Percentiles rank a stretch among this genome's conserved stretches.
phyloP scores from a whole-genome alignment of 202 grass and related monocot species.

The Elaeis oleifera region DNA sequence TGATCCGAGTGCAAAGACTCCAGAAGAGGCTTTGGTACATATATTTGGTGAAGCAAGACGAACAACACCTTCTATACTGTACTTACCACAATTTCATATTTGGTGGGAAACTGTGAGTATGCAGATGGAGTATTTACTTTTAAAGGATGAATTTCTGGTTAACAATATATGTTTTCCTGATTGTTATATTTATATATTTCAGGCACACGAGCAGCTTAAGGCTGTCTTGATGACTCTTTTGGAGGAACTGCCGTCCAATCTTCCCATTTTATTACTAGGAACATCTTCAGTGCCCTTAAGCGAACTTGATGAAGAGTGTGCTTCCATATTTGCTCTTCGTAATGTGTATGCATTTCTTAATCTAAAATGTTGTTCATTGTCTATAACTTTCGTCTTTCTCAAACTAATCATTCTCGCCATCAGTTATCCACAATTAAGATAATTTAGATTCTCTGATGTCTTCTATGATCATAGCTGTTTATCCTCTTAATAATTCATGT shows the following conservation, averaged over 20 bases:
- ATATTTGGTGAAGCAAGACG: constrained; percentile 99
- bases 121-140: not conserved
- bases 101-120: constrained; percentile 99
- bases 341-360: constrained; percentile 58
- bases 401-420: too few species aligned
- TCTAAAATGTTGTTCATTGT: not conserved
- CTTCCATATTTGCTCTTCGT: constrained; percentile 75
- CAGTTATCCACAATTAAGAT: too few species aligned
- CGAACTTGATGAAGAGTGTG: constrained; percentile 69
- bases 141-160: too few species aligned
- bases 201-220: constrained; percentile 93
- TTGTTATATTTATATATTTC: constrained; percentile 26
- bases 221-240: constrained; percentile 82
- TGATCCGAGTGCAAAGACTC: constrained; percentile 96
- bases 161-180: not conserved
- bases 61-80: constrained; percentile 90
- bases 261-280: constrained; percentile 82
- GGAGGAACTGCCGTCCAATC: constrained; percentile 86
- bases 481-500: too few species aligned
- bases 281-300: constrained; percentile 63
- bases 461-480: too few species aligned
- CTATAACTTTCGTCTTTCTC: too few species aligned
- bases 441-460: too few species aligned
- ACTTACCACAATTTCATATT: constrained; percentile 97
- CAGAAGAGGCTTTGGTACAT: constrained; percentile 99